These are phyloP conservation scores for Zygoascus hellenicus DNA, from an alignment of 1,139 yeast genomes.

Conservation along the genomic window DNA sequence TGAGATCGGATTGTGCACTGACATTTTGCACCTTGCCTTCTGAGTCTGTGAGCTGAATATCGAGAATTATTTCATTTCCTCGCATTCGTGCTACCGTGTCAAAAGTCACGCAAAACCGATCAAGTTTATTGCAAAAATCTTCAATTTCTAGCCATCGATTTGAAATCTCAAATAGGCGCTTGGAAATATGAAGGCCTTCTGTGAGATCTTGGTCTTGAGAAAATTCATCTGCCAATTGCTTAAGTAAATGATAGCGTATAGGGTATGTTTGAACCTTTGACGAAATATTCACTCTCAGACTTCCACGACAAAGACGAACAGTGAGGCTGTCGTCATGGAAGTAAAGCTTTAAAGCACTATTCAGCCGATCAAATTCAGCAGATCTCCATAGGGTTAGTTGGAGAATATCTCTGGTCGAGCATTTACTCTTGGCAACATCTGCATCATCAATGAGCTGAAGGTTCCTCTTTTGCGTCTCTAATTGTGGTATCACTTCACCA, in stretches of 20 bases:
- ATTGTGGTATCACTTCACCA: background rate
- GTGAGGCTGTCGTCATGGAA: background rate
- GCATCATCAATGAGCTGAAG: conserved; percentile 1
- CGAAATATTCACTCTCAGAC: background rate
- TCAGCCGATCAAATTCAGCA: background rate
- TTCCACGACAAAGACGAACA: background rate
- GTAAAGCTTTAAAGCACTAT: background rate
- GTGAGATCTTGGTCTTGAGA: no score
- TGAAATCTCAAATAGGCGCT: background rate
- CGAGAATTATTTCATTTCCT: no score
- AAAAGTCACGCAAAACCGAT: background rate
- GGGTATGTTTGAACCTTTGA: no score
- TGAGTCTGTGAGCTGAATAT: no score
- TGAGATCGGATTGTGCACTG: no score
- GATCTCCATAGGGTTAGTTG: conserved; percentile 1
- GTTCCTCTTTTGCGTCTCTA: background rate
- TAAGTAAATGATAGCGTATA: no score
- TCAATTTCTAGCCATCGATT: background rate
- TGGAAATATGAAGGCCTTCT: no score
- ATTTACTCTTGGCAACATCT: background rate
- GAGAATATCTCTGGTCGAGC: background rate
- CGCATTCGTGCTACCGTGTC: background rate
- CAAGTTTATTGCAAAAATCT: conserved; percentile 2
- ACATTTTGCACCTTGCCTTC: no score
- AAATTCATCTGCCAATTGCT: no score